A percentile compares a stretch with the other conserved stretches of the same genome.
Evolutionary conservation across 2,329 filamentous ascomycete genomes (phyloP).

Genomic region (Hymenoscyphus scutula): DNA sequence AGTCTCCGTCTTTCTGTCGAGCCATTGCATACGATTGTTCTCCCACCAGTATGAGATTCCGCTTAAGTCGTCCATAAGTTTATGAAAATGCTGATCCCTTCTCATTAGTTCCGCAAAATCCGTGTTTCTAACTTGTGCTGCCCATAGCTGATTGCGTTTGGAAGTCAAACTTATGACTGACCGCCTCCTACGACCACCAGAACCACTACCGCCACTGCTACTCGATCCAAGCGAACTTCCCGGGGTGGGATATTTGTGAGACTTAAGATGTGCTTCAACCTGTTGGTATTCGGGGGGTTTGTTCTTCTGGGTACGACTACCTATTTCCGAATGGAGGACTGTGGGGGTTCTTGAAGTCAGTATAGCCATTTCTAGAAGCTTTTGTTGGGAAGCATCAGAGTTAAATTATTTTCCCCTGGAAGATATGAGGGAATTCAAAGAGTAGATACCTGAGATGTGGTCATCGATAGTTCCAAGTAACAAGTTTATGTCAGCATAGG

Average conservation of each 20-base stretch:
- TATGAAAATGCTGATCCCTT: slow-evolving; percentile 1
- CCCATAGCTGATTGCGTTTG: not conserved
- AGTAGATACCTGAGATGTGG: not conserved
- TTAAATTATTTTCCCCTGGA: no score
- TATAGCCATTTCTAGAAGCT: no score
- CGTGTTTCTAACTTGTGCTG: not conserved
- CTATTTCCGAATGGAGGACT: not conserved
- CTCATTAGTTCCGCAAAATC: not conserved
- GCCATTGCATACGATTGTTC: not conserved
- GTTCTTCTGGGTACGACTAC: not conserved
- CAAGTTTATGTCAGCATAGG: not conserved
- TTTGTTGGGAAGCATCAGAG: no score
- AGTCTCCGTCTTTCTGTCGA: not conserved
- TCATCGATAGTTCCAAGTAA: not conserved
- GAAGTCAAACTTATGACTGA: not conserved
- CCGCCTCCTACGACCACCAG: not conserved
- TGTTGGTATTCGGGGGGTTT: not conserved
- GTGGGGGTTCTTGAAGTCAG: not conserved
- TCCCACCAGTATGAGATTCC: slow-evolving; percentile 6
- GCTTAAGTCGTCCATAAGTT: slow-evolving; percentile 5
- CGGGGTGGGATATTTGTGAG: not conserved
- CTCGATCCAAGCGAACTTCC: not conserved
- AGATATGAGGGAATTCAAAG: no score
- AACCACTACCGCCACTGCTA: not conserved
- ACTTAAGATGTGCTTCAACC: not conserved